These are phyloP conservation scores for Botryotinia calthae DNA, from an alignment of 2,329 filamentous ascomycete genomes.

Conservation along the genomic window DNA sequence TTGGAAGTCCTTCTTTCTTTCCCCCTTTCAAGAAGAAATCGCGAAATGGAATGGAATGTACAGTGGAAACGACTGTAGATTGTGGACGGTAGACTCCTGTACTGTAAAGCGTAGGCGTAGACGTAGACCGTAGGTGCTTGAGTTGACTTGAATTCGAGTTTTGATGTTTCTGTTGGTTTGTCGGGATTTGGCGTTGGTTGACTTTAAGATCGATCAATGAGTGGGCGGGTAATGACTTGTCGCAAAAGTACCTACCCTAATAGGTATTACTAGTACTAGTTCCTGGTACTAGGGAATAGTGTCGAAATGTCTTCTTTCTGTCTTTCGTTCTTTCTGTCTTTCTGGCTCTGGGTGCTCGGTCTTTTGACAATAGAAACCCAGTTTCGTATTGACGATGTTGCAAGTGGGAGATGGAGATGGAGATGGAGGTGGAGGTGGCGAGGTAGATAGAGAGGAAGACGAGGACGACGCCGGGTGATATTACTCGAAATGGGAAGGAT, in stretches of 20 bases:
- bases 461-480: not conserved
- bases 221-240: constrained; percentile 2
- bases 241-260: constrained; percentile 4
- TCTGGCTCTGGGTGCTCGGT: no score
- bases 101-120: not conserved
- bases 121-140: not conserved
- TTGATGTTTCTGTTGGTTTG: not conserved
- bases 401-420: not conserved
- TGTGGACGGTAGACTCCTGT: no score
- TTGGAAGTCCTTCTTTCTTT: constrained; percentile 1
- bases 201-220: not conserved
- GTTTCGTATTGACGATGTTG: not conserved
- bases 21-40: not conserved
- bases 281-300: not conserved
- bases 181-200: not conserved
- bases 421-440: not conserved
- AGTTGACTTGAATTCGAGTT: not conserved
- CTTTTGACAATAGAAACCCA: not conserved
- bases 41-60: not conserved
- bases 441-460: no score
- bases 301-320: not conserved
- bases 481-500: not conserved
- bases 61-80: not conserved
- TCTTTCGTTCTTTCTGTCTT: no score
- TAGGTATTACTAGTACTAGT: not conserved